Evolutionary conservation across 345 rosid genomes (phyloP).

Genomic region (Raphanus raphanistrum): DNA sequence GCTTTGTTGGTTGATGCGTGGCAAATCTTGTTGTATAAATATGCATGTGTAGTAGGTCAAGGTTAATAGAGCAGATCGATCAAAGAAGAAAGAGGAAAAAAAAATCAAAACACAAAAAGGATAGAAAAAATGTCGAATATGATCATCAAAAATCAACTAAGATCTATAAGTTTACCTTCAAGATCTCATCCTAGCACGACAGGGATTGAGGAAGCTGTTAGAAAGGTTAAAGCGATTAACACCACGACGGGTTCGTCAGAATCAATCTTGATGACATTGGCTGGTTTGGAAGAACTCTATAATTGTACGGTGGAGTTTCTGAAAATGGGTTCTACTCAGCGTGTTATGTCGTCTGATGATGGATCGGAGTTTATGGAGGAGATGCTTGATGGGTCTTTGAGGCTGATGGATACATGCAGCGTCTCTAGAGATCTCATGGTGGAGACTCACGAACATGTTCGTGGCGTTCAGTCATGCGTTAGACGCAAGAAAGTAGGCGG

Average conservation of each 20-base stretch:
- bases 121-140: conserved; percentile 16
- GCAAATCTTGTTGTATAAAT: conserved; percentile 23
- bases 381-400: conserved; percentile 60
- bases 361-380: conserved; percentile 45
- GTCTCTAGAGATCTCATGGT: conserved; percentile 53
- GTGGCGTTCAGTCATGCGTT: conserved; percentile 55
- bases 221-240: conserved; percentile 45
- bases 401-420: conserved; percentile 60
- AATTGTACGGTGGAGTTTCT: conserved; percentile 50
- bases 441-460: conserved; percentile 51
- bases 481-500: conserved; percentile 55
- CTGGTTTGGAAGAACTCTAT: conserved; percentile 53
- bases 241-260: conserved; percentile 38
- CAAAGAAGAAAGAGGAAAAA: background rate
- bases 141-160: conserved; percentile 42
- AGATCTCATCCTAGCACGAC: conserved; percentile 64
- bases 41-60: conserved; percentile 13
- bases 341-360: conserved; percentile 43
- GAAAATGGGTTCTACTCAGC: conserved; percentile 52
- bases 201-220: conserved; percentile 50
- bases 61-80: background rate
- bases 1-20: conserved; percentile 34
- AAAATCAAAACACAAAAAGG: conserved; percentile 15
- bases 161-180: conserved; percentile 74
- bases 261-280: conserved; percentile 40